Percentiles rank a stretch among this genome's conserved stretches.
Conservation (phyloP, 805 yeast species). For the Candida ortonii region DNA sequence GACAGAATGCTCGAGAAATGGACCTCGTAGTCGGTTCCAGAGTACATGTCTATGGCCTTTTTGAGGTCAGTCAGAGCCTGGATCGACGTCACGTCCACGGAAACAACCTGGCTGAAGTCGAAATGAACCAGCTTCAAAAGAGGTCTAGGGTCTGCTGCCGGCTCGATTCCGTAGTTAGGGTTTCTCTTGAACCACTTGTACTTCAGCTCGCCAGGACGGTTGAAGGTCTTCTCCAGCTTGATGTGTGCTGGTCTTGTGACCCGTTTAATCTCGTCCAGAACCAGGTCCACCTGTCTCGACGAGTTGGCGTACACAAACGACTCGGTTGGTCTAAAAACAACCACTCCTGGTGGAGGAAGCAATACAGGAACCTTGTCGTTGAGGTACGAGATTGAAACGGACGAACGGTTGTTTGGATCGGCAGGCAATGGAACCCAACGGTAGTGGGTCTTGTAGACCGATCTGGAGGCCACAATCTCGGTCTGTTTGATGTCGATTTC, state of each 20-base stretch:
- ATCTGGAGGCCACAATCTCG: too few relatives aligned
- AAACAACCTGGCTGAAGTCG: slow-evolving; percentile 76
- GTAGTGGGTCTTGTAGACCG: slow-evolving; percentile 18
- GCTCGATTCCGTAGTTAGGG: slow-evolving; percentile 24
- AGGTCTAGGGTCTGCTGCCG: slow-evolving; percentile 56
- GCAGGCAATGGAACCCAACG: slow-evolving; percentile 68
- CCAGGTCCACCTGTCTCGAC: slow-evolving; percentile 65
- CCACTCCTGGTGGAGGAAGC: slow-evolving; percentile 88
- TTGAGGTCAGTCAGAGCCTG: slow-evolving; percentile 76
- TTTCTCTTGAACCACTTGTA: slow-evolving; percentile 30
- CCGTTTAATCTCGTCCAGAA: slow-evolving; percentile 64
- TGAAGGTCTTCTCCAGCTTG: slow-evolving; percentile 71
- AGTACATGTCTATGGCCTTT: slow-evolving; percentile 66
- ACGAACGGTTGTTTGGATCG: slow-evolving; percentile 20
- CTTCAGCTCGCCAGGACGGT: slow-evolving; percentile 71
- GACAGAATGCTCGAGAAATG: slow-evolving; percentile 83
- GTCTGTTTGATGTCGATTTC: too few relatives aligned
- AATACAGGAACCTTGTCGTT: slow-evolving; percentile 57
- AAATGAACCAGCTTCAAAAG: slow-evolving; percentile 66
- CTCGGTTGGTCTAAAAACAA: slow-evolving; percentile 81
- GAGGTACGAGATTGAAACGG: slow-evolving; percentile 35
- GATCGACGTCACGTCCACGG: slow-evolving; percentile 74
- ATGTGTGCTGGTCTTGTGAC: slow-evolving; percentile 56
- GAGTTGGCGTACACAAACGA: slow-evolving; percentile 80
- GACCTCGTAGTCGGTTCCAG: slow-evolving; percentile 81